Conservation (phyloP, 441 rosid genomes). For the Omphalea diandra region DNA sequence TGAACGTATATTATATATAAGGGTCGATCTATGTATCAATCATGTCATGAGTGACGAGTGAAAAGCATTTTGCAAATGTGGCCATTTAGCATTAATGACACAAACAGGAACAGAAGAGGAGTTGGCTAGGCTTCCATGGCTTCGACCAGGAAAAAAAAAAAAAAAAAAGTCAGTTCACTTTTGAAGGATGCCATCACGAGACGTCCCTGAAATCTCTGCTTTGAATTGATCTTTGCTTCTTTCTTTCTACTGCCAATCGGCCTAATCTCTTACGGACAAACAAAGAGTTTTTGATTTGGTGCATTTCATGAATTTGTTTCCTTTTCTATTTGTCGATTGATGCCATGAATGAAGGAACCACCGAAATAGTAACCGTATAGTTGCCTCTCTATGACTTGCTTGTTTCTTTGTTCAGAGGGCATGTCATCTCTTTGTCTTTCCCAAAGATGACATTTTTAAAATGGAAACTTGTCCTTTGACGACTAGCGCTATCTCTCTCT, state of each 20-base stretch:
- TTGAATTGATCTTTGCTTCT: conserved; percentile 58
- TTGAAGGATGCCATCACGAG: conserved; percentile 80
- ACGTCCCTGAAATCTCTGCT: conserved; percentile 59
- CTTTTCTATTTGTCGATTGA: background rate
- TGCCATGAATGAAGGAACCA: no score
- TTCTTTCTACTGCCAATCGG: conserved; percentile 41
- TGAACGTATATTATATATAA: no score
- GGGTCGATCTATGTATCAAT: no score
- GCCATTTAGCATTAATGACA: conserved; percentile 35
- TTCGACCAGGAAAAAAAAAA: background rate
- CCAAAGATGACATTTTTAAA: background rate
- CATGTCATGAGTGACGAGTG: background rate
- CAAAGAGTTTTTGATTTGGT: no score
- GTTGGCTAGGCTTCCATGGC: no score
- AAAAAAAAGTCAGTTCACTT: conserved; percentile 27
- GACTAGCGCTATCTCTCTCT: background rate
- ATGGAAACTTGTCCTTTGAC: conserved; percentile 22
- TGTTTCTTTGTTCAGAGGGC: conserved; percentile 18
- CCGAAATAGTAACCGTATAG: no score
- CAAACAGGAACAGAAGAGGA: conserved; percentile 21
- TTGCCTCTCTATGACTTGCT: no score
- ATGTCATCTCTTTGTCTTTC: background rate
- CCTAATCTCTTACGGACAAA: conserved; percentile 44
- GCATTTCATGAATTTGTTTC: no score
- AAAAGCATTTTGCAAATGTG: conserved; percentile 13